Conservation (phyloP, 2,329 filamentous ascomycete genomes). For the Pseudogymnoascus pannorum region DNA sequence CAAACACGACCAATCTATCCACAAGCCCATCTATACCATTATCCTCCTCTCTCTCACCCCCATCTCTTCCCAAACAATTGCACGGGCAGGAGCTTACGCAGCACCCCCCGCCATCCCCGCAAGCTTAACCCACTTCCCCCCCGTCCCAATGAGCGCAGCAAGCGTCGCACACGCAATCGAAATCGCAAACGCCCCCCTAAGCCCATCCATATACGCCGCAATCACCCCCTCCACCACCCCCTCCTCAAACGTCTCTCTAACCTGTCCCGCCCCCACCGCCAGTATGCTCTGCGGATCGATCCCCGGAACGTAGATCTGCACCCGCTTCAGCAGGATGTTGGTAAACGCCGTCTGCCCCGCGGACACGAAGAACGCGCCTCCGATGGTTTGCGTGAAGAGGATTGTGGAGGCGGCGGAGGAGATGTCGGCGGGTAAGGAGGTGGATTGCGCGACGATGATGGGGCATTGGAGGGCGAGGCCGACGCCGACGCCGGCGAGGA, state of each 20-base stretch:
- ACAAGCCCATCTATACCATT: not conserved
- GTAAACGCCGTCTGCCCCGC: slow-evolving; percentile 41
- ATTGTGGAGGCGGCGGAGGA: slow-evolving; percentile 41
- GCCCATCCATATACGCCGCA: slow-evolving; percentile 53
- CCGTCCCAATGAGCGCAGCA: slow-evolving; percentile 30
- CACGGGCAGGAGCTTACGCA: not conserved
- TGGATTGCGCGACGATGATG: slow-evolving; percentile 31
- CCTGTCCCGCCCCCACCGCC: slow-evolving; percentile 44
- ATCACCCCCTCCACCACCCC: slow-evolving; percentile 48
- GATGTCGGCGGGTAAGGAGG: slow-evolving; percentile 36
- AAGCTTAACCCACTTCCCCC: slow-evolving; percentile 29
- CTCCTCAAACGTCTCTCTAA: slow-evolving; percentile 43
- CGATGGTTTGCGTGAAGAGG: slow-evolving; percentile 41
- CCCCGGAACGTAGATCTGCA: slow-evolving; percentile 30
- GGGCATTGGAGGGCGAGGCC: slow-evolving; percentile 46
- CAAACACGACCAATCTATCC: not conserved
- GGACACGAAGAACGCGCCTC: slow-evolving; percentile 44
- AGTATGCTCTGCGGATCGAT: slow-evolving; percentile 34
- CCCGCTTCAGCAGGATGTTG: slow-evolving; percentile 35
- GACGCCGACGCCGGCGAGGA: slow-evolving; percentile 47
- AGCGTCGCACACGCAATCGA: slow-evolving; percentile 42
- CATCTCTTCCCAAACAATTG: not conserved
- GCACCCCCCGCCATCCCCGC: not conserved
- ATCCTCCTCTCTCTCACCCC: not conserved
- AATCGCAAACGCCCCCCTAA: slow-evolving; percentile 56